Evolutionary conservation across 2,329 filamentous ascomycete genomes (phyloP).

Genomic region (Fusarium ramigenum): DNA sequence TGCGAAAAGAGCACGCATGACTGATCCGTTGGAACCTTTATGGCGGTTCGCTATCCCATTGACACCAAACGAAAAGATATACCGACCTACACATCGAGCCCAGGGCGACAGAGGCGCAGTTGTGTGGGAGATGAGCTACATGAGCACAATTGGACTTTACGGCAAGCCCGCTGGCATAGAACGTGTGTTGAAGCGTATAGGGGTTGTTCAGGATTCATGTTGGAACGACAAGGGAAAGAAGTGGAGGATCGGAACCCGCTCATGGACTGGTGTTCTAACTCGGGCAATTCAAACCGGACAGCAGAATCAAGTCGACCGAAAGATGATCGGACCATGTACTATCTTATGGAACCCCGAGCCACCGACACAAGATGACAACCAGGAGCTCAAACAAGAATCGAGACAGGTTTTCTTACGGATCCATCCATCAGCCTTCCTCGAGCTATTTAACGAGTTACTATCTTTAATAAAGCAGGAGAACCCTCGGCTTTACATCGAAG

Average conservation of each 20-base stretch:
- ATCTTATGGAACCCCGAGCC: conserved; percentile 76
- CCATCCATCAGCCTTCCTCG: conserved; percentile 82
- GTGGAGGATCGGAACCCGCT: conserved; percentile 69
- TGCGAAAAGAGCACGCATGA: conserved; percentile 91
- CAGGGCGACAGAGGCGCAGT: conserved; percentile 79
- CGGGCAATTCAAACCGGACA: conserved; percentile 62
- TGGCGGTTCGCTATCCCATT: conserved; percentile 91
- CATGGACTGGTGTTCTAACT: conserved; percentile 61
- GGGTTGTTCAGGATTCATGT: conserved; percentile 66
- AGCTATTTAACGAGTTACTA: conserved; percentile 72
- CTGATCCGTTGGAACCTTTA: conserved; percentile 77
- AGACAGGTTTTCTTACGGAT: conserved; percentile 73
- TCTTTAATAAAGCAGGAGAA: conserved; percentile 67
- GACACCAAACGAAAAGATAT: conserved; percentile 88
- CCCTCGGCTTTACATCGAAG: conserved; percentile 71
- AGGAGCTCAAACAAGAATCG: conserved; percentile 39
- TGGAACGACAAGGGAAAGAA: conserved; percentile 73
- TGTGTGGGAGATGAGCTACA: conserved; percentile 94
- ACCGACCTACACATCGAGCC: conserved; percentile 85
- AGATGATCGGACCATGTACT: conserved; percentile 75
- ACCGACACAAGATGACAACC: conserved; percentile 39
- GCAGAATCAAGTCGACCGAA: conserved; percentile 41
- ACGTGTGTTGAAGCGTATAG: conserved; percentile 72
- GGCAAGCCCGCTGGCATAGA: conserved; percentile 72
- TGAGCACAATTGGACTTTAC: conserved; percentile 83